phyloP scores from a whole-genome alignment of 768 basidiomycete species.

The Xerocomellus dryophilus region DNA sequence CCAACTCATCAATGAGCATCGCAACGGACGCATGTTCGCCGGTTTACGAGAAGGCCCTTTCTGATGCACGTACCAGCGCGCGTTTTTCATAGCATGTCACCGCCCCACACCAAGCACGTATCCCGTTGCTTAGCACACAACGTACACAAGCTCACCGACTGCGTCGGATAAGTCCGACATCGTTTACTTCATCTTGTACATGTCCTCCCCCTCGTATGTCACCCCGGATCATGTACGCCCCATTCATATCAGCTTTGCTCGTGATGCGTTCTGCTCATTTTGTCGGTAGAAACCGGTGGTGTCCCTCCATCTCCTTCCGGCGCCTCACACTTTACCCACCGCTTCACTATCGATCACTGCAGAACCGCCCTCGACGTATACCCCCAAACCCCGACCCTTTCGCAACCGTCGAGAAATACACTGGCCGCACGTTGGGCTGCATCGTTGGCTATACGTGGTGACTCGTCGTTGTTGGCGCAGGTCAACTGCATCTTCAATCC shows the following conservation, averaged over 20 bases:
- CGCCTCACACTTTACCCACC: conserved; percentile 23
- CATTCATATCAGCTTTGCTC: background rate
- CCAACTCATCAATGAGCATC: conserved; percentile 62
- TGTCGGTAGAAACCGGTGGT: conserved; percentile 78
- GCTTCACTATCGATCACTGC: conserved; percentile 12
- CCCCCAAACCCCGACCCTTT: conserved; percentile 53
- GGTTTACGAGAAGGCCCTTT: conserved; percentile 84
- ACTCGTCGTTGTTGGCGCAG: conserved; percentile 63
- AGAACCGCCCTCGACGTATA: conserved; percentile 47
- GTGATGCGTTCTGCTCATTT: background rate
- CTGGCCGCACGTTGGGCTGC: conserved; percentile 67
- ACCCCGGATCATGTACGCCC: conserved; percentile 82
- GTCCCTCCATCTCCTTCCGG: conserved; percentile 62
- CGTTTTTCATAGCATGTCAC: conserved; percentile 3
- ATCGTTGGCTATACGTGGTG: conserved; percentile 79
- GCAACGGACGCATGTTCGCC: conserved; percentile 62
- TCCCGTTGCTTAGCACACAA: conserved; percentile 51
- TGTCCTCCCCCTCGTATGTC: conserved; percentile 77
- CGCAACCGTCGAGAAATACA: conserved; percentile 55
- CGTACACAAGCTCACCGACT: conserved; percentile 61
- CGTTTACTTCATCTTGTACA: conserved; percentile 69
- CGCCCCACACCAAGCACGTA: conserved; percentile 1
- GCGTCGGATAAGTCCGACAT: conserved; percentile 50
- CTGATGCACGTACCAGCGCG: conserved; percentile 78
- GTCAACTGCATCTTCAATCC: conserved; percentile 68